These are phyloP conservation scores for Alliaria petiolata DNA, from an alignment of 345 rosid species.

Conservation along the genomic window DNA sequence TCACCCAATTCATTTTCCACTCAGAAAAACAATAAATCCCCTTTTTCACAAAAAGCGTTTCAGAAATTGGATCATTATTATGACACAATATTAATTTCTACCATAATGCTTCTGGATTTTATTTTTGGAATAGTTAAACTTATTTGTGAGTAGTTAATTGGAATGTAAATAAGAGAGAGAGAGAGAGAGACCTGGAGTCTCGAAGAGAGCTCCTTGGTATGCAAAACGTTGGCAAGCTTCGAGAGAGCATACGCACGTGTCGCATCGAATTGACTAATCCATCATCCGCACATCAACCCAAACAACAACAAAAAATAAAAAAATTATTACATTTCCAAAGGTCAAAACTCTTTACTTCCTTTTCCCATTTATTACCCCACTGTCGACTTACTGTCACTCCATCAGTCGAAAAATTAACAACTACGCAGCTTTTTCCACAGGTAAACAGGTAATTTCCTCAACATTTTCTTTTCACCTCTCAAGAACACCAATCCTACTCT, in stretches of 20 bases:
- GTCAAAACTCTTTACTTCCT: slow-evolving; percentile 8
- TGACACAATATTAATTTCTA: slow-evolving; percentile 10
- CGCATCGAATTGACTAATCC: slow-evolving; percentile 66
- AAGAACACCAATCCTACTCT: slow-evolving; percentile 10
- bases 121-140: not conserved
- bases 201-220: slow-evolving; percentile 86
- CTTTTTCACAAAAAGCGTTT: no score
- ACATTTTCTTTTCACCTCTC: not conserved
- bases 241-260: slow-evolving; percentile 99
- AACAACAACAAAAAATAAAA: not conserved
- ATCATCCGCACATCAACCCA: not conserved
- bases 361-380: slow-evolving; percentile 15
- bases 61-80: not conserved
- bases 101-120: slow-evolving; percentile 1
- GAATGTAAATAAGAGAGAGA: slow-evolving; percentile 1
- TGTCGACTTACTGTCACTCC: slow-evolving; percentile 23
- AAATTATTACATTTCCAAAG: not conserved
- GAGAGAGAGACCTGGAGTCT: slow-evolving; percentile 61
- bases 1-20: not conserved
- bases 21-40: not conserved
- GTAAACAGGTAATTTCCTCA: not conserved
- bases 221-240: slow-evolving; percentile 96
- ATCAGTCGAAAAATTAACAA: slow-evolving; percentile 6
- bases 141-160: not conserved
- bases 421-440: slow-evolving; percentile 19